Percentiles rank a stretch among this genome's conserved stretches.
These are phyloP conservation scores for Saturnispora gosingensis DNA, from an alignment of 805 yeast genomes.

Conservation along the genomic window DNA sequence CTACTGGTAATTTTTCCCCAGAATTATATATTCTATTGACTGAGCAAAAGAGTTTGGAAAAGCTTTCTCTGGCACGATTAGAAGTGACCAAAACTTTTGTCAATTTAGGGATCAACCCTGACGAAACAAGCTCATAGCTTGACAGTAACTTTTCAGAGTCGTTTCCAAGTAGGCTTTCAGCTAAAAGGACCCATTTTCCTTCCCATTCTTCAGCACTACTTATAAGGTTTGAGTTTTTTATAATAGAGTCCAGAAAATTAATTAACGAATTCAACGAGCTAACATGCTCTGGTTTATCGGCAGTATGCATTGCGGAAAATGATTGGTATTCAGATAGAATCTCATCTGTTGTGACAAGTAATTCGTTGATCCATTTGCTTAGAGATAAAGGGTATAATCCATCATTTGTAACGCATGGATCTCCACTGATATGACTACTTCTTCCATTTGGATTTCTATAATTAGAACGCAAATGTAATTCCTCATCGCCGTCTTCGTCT, in stretches of 20 bases:
- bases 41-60: constrained; percentile 39
- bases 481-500: constrained; percentile 21
- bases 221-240: neutral
- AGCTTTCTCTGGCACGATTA: constrained; percentile 27
- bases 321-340: neutral
- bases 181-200: constrained; percentile 32
- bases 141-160: constrained; percentile 33
- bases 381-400: constrained; percentile 12
- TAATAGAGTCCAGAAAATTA: constrained; percentile 2
- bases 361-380: constrained; percentile 2
- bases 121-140: constrained; percentile 65
- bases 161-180: constrained; percentile 5
- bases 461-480: constrained; percentile 11
- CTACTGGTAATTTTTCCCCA: constrained; percentile 29
- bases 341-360: neutral
- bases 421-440: constrained; percentile 16
- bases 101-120: constrained; percentile 49
- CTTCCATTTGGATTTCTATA: constrained; percentile 2
- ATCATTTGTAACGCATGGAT: constrained; percentile 11
- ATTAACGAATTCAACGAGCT: constrained; percentile 2
- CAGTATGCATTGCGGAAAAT: neutral
- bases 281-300: neutral
- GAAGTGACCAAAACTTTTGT: constrained; percentile 26
- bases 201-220: constrained; percentile 27
- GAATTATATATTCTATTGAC: constrained; percentile 23